Percentiles rank a stretch among this genome's conserved stretches.
These are phyloP conservation scores for Anacardium occidentale DNA, from an alignment of 345 rosid species.

Conservation along the genomic window DNA sequence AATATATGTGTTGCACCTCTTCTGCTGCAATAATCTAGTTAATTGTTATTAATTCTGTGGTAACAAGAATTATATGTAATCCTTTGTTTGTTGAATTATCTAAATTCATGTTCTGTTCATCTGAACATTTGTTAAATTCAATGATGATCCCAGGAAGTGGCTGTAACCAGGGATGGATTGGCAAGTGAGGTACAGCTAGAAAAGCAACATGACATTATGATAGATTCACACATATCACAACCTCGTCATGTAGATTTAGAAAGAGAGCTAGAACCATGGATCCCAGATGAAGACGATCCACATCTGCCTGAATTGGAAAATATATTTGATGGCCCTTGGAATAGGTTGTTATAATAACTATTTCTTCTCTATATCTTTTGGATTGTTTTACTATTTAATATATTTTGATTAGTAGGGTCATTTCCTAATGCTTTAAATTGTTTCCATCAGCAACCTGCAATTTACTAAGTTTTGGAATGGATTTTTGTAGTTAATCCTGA, in stretches of 20 bases:
- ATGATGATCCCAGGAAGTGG: conserved; percentile 59
- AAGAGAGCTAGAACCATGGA: conserved; percentile 86
- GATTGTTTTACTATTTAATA: background rate
- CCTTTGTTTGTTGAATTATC: background rate
- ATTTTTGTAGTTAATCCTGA: background rate
- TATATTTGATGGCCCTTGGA: conserved; percentile 59
- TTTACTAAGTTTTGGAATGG: no score
- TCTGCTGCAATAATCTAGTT: background rate
- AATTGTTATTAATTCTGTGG: conserved; percentile 7
- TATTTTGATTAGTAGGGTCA: background rate
- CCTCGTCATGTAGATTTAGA: conserved; percentile 49
- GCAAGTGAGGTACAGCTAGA: conserved; percentile 49
- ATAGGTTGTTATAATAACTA: conserved; percentile 48
- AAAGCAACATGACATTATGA: conserved; percentile 63
- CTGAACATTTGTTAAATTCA: conserved; percentile 4
- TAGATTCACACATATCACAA: conserved; percentile 78
- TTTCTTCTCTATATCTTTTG: conserved; percentile 9
- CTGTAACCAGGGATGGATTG: conserved; percentile 60
- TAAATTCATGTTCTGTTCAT: background rate
- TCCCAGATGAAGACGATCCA: conserved; percentile 72
- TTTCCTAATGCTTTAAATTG: background rate
- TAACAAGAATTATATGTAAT: background rate
- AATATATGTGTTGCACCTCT: background rate
- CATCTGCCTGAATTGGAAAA: conserved; percentile 64
- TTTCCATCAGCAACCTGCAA: no score